A percentile compares a stretch with the other conserved stretches of the same genome.
Conservation (phyloP, 257 asterid species). For the Nicotiana paniculata region DNA sequence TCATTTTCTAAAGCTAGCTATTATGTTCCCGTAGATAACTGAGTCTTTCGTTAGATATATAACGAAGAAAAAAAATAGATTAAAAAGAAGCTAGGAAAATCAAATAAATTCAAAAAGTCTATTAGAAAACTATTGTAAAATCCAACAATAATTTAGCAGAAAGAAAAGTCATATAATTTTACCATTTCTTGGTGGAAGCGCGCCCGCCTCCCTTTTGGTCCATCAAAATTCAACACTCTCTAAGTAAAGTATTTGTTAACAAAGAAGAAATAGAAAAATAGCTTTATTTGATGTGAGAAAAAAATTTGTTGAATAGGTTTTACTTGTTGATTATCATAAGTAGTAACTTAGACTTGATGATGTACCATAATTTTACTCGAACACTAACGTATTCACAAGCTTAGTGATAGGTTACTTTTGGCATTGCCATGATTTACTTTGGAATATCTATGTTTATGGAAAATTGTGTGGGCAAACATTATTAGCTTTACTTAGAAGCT, state of each 20-base stretch:
- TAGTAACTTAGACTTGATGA: background rate
- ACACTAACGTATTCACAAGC: background rate
- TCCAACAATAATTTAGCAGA: too few species aligned
- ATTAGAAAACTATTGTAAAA: too few species aligned
- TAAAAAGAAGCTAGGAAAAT: too few species aligned
- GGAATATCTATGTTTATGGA: conserved; percentile 11
- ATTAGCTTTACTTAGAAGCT: conserved; percentile 79
- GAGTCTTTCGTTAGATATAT: background rate
- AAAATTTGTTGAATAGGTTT: background rate
- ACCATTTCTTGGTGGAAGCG: too few species aligned
- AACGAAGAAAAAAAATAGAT: too few species aligned
- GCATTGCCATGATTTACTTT: conserved; percentile 5
- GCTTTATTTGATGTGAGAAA: background rate
- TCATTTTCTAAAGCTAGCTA: background rate
- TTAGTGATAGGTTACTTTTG: background rate
- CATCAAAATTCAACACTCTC: too few species aligned
- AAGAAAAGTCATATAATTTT: too few species aligned
- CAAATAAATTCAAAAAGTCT: too few species aligned
- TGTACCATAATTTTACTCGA: background rate
- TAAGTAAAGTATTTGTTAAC: too few species aligned
- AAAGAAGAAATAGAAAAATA: background rate
- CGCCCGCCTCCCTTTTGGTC: too few species aligned
- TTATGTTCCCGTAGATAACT: too few species aligned
- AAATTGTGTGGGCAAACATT: conserved; percentile 2
- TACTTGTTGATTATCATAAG: background rate